Evolutionary conservation across 2,329 filamentous ascomycete genomes (phyloP).

Genomic region (Pseudocercospora ulei): DNA sequence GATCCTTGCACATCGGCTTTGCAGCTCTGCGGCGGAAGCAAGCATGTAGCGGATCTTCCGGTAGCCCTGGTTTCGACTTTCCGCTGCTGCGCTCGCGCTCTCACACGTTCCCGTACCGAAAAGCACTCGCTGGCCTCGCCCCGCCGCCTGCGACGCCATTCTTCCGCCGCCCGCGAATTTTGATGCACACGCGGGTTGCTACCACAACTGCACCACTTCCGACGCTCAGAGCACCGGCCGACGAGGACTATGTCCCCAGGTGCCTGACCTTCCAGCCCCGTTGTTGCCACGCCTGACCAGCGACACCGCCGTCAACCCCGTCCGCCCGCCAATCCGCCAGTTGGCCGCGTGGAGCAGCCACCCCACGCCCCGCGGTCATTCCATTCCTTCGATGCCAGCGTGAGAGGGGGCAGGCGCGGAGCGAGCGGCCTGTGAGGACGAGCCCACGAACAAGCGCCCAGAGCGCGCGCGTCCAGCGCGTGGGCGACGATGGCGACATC

Average conservation of each 20-base stretch:
- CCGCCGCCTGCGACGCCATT: too few species aligned
- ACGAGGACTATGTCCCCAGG: not conserved
- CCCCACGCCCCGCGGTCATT: slow-evolving; percentile 7
- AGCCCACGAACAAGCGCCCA: slow-evolving; percentile 3
- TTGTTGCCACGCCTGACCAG: slow-evolving; percentile 4
- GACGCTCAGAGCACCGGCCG: not conserved
- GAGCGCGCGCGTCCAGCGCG: slow-evolving; percentile 5
- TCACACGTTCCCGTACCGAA: not conserved
- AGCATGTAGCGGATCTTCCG: slow-evolving; percentile 4
- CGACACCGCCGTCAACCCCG: slow-evolving; percentile 1
- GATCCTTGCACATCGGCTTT: slow-evolving; percentile 6
- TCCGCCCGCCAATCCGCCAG: not conserved
- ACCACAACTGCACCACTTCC: too few species aligned
- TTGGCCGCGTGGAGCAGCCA: not conserved
- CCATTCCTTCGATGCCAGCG: slow-evolving; percentile 8
- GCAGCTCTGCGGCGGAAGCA: slow-evolving; percentile 4
- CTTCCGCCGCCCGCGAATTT: too few species aligned
- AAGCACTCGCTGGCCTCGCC: slow-evolving; percentile 3
- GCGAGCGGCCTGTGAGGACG: slow-evolving; percentile 4
- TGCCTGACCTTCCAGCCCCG: slow-evolving; percentile 1
- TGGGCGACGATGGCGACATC: not conserved
- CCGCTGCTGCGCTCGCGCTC: slow-evolving; percentile 1
- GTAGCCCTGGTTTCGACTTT: slow-evolving; percentile 3
- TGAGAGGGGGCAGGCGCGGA: slow-evolving; percentile 3
- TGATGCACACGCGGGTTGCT: too few species aligned